Percentiles rank a stretch among this genome's conserved stretches.
Conservation (phyloP, 1,139 yeast genomes). For the Scheffersomyces cryptocercus region DNA sequence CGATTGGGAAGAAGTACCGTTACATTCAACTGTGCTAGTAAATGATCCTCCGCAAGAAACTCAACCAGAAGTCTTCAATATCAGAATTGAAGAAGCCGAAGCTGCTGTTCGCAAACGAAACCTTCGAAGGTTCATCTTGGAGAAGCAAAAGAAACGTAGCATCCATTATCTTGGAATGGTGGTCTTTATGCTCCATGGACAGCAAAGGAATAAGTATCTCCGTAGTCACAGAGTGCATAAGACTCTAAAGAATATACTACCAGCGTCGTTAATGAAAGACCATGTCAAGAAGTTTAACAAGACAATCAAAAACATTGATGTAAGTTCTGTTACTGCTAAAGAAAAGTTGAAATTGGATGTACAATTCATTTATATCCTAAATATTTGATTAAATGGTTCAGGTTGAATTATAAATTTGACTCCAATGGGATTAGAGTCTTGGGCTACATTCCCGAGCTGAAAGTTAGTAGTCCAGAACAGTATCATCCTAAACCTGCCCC, state of each 20-base stretch:
- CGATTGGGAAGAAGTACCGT: constrained; percentile 26
- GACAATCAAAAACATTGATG: constrained; percentile 3
- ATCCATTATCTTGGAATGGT: constrained; percentile 30
- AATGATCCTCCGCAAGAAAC: neutral
- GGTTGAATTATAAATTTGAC: constrained; percentile 34
- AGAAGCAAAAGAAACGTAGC: constrained; percentile 12
- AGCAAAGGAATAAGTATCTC: constrained; percentile 25
- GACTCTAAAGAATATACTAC: constrained; percentile 27
- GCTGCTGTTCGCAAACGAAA: constrained; percentile 1
- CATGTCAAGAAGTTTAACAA: constrained; percentile 20
- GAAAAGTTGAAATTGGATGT: constrained; percentile 9
- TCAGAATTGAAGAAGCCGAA: constrained; percentile 4
- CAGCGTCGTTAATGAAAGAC: constrained; percentile 19
- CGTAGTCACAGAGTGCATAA: constrained; percentile 20
- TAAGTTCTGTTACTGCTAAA: neutral
- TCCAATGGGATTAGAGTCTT: constrained; percentile 37
- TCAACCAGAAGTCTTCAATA: constrained; percentile 2
- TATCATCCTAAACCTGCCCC: constrained; percentile 24
- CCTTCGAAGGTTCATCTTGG: constrained; percentile 2
- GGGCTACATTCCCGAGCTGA: constrained; percentile 26
- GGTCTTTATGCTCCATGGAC: constrained; percentile 26
- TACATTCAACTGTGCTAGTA: neutral
- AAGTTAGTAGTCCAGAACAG: constrained; percentile 6
- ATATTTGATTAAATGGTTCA: constrained; percentile 39
- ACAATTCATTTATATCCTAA: constrained; percentile 31